Base-by-base conservation (phyloP, 176 grass and related monocot genomes). In the Oryza coarctata region DNA sequence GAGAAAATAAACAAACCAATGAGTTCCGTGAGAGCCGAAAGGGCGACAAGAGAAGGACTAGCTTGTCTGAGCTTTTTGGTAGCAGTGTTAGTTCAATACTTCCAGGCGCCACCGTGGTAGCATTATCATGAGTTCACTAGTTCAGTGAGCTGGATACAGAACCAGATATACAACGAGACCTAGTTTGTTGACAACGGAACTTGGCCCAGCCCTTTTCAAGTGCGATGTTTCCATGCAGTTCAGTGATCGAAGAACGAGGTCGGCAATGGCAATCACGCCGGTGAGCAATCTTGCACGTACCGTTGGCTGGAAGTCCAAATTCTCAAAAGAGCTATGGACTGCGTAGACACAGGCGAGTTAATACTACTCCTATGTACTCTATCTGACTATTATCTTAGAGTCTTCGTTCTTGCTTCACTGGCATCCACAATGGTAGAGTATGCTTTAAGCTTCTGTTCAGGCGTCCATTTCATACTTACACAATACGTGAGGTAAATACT, bases 41-140 rank as follows among this genome's bases (percentile, higher is more conserved):
- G 61, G 44, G 29, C 13, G 14, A 36, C 36, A 57, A 40, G 11
- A 33, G 70, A 14, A 63, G 65, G 65, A 78, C 62, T 82, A 38
- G 85, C 28, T 82, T 22, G 47, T 49, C 28, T 31, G 64, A 76
- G 30, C 71, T 38, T 87, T 82, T 61, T 20, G 1, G 29, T 8
- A 28, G 12, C 20, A 43, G 26, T 27, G 64, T 28, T 49, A 11
- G 43, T 75, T 75, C 44, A 29, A 17, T 44, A 69, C 61, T 82
- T 45, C 10, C 17, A 50, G 47, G 22, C 5, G 47, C 84, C 44
- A 17, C 77, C 13, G 20, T 63, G 75, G 55, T 66, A 36, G 17
- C 38, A 45, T 36, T 85, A 64, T 72, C 75, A 63, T 22, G 13
- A 78, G 20, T 17, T 47, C 25, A 41, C 49, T 75, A 71, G 27